A percentile compares a stretch with the other conserved stretches of the same genome.
Conservation (phyloP, 139 green algal genomes). For the Coelastrella sp. region DNA sequence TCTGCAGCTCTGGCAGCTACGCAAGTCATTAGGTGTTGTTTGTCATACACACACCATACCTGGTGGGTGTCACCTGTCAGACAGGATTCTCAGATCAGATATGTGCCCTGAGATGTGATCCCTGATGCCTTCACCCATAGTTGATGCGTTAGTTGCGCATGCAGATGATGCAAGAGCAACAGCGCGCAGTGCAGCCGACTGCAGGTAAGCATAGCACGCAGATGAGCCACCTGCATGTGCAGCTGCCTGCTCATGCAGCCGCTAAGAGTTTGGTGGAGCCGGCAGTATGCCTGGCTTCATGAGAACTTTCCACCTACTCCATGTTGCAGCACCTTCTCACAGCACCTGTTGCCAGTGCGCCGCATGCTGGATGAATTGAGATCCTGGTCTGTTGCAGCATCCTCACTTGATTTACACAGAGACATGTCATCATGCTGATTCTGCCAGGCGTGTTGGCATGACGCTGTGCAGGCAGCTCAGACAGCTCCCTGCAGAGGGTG, state of each 20-base stretch:
- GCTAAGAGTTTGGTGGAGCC: neutral
- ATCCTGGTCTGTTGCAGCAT: no score
- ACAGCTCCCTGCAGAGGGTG: neutral
- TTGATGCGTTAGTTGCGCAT: neutral
- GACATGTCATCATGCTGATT: no score
- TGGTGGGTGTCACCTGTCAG: no score
- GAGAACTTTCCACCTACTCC: no score
- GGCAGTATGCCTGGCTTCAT: no score
- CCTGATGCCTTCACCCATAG: no score
- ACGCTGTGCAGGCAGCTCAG: neutral
- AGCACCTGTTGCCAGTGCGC: neutral
- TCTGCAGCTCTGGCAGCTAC: neutral
- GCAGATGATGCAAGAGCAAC: constrained; percentile 18
- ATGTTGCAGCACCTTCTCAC: neutral
- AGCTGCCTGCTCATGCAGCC: neutral
- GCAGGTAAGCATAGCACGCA: neutral
- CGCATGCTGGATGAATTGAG: neutral
- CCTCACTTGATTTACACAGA: no score
- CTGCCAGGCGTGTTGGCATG: no score
- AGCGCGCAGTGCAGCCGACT: neutral
- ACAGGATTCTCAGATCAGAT: no score
- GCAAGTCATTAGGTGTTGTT: neutral
- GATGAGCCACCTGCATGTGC: neutral
- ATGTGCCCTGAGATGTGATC: no score
- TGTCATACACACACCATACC: no score